These are phyloP conservation scores for Grigorovia yakushimaensis DNA, from an alignment of 805 yeast species.

Conservation along the genomic window DNA sequence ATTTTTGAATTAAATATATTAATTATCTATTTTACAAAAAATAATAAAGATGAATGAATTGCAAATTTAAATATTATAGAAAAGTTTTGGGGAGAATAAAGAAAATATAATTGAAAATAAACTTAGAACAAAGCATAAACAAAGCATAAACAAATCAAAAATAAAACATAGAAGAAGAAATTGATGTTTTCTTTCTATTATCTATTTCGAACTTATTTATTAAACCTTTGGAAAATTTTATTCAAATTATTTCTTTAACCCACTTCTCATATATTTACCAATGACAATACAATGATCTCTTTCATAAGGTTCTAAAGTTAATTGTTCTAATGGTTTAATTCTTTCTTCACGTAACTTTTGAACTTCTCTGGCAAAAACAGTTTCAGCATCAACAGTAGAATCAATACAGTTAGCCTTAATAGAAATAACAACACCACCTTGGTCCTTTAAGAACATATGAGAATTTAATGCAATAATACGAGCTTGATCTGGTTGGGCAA, in stretches of 20 bases:
- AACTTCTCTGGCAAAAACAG: slow-evolving; percentile 98
- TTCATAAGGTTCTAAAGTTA: slow-evolving; percentile 98
- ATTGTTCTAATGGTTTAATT: slow-evolving; percentile 96
- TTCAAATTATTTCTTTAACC: slow-evolving; percentile 36
- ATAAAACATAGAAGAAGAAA: no score
- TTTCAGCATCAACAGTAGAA: slow-evolving; percentile 98
- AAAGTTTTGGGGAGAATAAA: not conserved
- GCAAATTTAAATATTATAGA: not conserved
- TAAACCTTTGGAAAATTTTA: no score
- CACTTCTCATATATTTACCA: slow-evolving; percentile 93
- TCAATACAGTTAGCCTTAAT: slow-evolving; percentile 99
- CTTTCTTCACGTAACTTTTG: slow-evolving; percentile 98
- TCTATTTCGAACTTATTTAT: no score
- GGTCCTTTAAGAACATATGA: slow-evolving; percentile 95
- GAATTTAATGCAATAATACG: slow-evolving; percentile 98
- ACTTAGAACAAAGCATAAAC: not conserved
- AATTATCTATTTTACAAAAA: not conserved
- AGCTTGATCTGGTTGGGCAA: slow-evolving; percentile 99
- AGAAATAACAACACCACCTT: slow-evolving; percentile 97
- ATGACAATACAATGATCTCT: slow-evolving; percentile 99
- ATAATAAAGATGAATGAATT: not conserved
- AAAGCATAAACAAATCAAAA: not conserved
- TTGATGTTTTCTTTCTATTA: no score
- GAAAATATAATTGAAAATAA: not conserved
- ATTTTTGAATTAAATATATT: not conserved